Evolutionary conservation across 768 basidiomycete species (phyloP).

Genomic region (Cantharellus anzutake): DNA sequence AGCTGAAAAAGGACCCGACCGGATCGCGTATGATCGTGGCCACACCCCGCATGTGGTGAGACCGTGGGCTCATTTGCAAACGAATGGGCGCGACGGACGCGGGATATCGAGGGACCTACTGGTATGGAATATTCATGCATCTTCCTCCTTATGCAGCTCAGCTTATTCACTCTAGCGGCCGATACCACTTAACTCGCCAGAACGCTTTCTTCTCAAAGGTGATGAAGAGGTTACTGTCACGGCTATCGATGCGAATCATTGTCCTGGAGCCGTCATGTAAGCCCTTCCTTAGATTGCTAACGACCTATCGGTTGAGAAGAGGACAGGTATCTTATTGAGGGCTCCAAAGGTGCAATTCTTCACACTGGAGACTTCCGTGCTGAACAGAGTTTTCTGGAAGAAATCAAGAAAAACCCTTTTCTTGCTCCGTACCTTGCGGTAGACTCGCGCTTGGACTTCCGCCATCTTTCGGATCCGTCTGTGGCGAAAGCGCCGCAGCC

Average conservation of each 20-base stretch:
- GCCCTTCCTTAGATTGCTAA: not conserved
- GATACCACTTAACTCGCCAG: slow-evolving; percentile 46
- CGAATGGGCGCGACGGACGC: slow-evolving; percentile 31
- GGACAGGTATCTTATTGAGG: slow-evolving; percentile 68
- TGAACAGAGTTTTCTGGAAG: slow-evolving; percentile 61
- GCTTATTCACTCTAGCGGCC: slow-evolving; percentile 24
- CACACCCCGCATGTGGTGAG: slow-evolving; percentile 30
- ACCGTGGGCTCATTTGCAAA: slow-evolving; percentile 50
- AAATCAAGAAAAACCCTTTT: slow-evolving; percentile 45
- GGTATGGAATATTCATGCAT: slow-evolving; percentile 23
- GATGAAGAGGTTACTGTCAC: slow-evolving; percentile 51
- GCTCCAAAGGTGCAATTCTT: slow-evolving; percentile 45
- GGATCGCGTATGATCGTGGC: slow-evolving; percentile 35
- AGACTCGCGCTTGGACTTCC: slow-evolving; percentile 11
- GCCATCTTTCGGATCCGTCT: not conserved
- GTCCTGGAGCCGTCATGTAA: slow-evolving; percentile 85
- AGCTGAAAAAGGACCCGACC: slow-evolving; percentile 51
- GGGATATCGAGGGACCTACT: slow-evolving; percentile 42
- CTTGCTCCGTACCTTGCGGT: slow-evolving; percentile 48
- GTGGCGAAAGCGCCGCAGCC: not conserved
- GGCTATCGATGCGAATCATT: slow-evolving; percentile 81
- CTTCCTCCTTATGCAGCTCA: not conserved
- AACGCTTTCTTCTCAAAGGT: slow-evolving; percentile 34
- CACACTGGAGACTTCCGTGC: slow-evolving; percentile 91
- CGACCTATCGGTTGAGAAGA: not conserved